Conservation (phyloP, 495 filamentous ascomycete genomes). For the Penicillium angulare region DNA sequence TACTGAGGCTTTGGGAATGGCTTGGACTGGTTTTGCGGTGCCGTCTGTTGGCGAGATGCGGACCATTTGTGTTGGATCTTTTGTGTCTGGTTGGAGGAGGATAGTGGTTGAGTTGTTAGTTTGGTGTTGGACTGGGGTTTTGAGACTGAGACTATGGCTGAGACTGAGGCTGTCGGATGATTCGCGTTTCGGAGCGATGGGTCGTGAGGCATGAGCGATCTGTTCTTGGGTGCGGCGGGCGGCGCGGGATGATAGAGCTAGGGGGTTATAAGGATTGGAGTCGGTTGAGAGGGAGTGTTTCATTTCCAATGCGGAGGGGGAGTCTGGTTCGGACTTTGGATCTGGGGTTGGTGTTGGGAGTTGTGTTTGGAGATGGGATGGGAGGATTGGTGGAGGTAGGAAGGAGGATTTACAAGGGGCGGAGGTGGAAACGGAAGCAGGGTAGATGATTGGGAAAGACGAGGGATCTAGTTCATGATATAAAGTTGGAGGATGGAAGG, state of each 20-base stretch:
- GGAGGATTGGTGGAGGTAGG: too few relatives aligned
- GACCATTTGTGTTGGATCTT: constrained; percentile 48
- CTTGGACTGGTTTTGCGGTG: constrained; percentile 57
- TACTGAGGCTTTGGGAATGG: constrained; percentile 69
- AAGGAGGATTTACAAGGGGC: constrained; percentile 31
- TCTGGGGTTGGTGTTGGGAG: background rate
- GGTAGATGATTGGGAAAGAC: constrained; percentile 29
- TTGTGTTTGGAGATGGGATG: background rate
- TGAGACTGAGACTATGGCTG: too few relatives aligned
- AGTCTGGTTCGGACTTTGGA: background rate
- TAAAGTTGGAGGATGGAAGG: constrained; percentile 26
- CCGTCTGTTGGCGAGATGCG: constrained; percentile 57
- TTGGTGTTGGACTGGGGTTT: too few relatives aligned
- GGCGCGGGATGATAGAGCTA: constrained; percentile 38
- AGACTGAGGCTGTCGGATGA: constrained; percentile 21
- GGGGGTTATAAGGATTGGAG: constrained; percentile 26
- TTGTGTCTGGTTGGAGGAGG: constrained; percentile 24
- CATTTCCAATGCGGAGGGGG: constrained; percentile 28
- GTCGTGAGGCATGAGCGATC: constrained; percentile 39
- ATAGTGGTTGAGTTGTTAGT: background rate
- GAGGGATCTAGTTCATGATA: constrained; percentile 31
- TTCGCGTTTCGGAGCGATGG: constrained; percentile 46
- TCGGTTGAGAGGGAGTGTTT: constrained; percentile 34
- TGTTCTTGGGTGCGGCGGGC: constrained; percentile 46
- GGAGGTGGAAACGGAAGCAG: constrained; percentile 34